phyloP scores from a whole-genome alignment of 139 green algal species.

The Astrephomene gubernaculifera region DNA sequence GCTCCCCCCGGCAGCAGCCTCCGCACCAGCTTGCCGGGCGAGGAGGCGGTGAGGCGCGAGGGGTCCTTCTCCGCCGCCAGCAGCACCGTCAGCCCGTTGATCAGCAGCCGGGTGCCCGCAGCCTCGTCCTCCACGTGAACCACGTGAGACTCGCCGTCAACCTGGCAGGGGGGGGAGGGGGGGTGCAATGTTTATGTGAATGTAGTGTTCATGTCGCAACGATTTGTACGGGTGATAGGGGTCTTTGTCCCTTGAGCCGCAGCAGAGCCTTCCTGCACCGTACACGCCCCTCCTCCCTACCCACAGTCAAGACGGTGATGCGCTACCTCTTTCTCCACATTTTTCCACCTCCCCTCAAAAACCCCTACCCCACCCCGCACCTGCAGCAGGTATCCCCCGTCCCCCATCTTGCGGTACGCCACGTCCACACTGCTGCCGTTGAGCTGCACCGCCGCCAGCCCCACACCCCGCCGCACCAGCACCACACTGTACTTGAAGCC shows the following conservation, averaged over 20 bases:
- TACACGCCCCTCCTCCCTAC: too few species aligned
- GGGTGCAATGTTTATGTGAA: too few species aligned
- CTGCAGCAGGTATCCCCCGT: slow-evolving; percentile 94
- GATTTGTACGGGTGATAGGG: too few species aligned
- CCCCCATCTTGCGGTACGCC: slow-evolving; percentile 85
- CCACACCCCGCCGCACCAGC: slow-evolving; percentile 61
- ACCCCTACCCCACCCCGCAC: slow-evolving; percentile 42
- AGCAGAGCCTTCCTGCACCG: too few species aligned
- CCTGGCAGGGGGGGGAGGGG: slow-evolving; percentile 53
- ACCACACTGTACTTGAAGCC: slow-evolving; percentile 87
- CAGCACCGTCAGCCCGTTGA: slow-evolving; percentile 93
- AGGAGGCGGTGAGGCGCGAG: slow-evolving; percentile 63
- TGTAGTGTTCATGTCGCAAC: too few species aligned
- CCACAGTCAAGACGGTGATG: too few species aligned
- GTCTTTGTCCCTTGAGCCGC: too few species aligned
- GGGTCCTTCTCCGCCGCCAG: slow-evolving; percentile 83
- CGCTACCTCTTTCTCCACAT: too few species aligned
- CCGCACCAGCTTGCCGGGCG: slow-evolving; percentile 51
- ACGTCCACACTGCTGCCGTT: slow-evolving; percentile 81
- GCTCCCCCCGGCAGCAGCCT: slow-evolving; percentile 78
- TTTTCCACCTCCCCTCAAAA: too few species aligned
- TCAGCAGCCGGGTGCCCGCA: slow-evolving; percentile 86
- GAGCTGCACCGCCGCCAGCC: slow-evolving; percentile 49
- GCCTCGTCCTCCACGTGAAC: slow-evolving; percentile 95
- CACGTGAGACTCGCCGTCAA: slow-evolving; percentile 93